Base-by-base conservation (phyloP, 139 green algal species). In the Chlamydomonas schloesseri region DNA sequence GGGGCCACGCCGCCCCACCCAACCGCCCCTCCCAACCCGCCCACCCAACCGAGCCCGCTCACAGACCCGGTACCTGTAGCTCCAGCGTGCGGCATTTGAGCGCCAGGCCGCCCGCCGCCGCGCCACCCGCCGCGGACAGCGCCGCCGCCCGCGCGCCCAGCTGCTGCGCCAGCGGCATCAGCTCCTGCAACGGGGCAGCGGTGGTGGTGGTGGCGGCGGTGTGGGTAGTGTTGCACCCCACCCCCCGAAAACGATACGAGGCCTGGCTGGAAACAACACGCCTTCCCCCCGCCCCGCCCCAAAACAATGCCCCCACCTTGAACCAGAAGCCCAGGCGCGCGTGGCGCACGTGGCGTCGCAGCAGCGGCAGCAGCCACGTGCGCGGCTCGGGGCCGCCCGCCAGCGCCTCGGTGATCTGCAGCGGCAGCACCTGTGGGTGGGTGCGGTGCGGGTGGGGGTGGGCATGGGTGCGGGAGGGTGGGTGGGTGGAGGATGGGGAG, bases 321-420 rank as follows among this genome's bases (percentile, higher is more conserved):
- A 73, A 79, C 96, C 96, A 98, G 83, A 91, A 97, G 11, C 1
- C 88, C 34, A 98, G 82, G 1, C 64, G 75, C 1, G 90, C 47
- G 24, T 91, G 86, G 5, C 81, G 64, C 15, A 97, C 91, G 78
- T 98, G 90, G 36, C 92, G 82, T 3, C 93, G 91, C 82, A 99
- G 76, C 58, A 99, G 84, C 28, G 97, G 97, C 78, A 99, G 92
- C 67, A 99, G 85, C 97, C 97, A 99, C 3, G 96, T 96, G 50
- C 96, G 89, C 1, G 94, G 85, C 85, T 97, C 92, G 28, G 20
- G 91, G 9, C 82, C 74, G n/a, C 88, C 83, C 21, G 71, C 64
- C 29, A 93, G 50, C 42, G 93, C 92, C 81, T 96, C 91, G 26
- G 84, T 23, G 28, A 98, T 83, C 65, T 96, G 86, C 8, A 98